These are phyloP conservation scores for Phytophthora nicotianae DNA, from an alignment of 352 stramenopile species.

Conservation along the genomic window DNA sequence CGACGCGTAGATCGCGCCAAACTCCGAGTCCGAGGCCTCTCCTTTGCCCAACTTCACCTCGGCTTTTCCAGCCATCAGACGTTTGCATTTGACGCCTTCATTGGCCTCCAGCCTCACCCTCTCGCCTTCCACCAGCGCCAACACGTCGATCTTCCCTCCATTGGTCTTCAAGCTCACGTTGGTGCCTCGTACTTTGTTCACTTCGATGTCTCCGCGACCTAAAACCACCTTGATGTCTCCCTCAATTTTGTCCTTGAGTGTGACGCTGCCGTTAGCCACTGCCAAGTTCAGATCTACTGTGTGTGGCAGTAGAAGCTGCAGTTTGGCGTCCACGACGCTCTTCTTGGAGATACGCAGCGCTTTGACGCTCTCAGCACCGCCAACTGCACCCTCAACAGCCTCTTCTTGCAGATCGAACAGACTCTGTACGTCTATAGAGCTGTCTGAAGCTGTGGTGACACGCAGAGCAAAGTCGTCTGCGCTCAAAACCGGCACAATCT, in stretches of 20 bases:
- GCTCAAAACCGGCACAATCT: conserved; percentile 56
- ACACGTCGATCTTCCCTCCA: conserved; percentile 48
- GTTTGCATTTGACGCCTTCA: conserved; percentile 58
- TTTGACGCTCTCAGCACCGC: neutral
- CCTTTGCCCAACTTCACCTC: conserved; percentile 67
- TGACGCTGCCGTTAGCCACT: conserved; percentile 51
- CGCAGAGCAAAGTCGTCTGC: conserved; percentile 54
- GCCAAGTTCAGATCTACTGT: conserved; percentile 54
- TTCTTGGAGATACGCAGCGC: conserved; percentile 42
- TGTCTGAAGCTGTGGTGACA: conserved; percentile 17
- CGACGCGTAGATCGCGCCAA: conserved; percentile 80
- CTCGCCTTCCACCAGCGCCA: conserved; percentile 63
- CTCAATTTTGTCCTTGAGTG: conserved; percentile 69
- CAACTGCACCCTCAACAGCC: neutral
- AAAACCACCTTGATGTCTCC: conserved; percentile 71
- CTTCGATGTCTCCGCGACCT: conserved; percentile 56
- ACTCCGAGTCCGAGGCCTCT: conserved; percentile 28
- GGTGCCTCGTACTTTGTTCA: conserved; percentile 70
- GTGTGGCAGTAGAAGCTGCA: conserved; percentile 51
- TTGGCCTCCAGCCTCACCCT: conserved; percentile 47
- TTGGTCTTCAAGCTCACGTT: conserved; percentile 72
- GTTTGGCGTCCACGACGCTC: conserved; percentile 3
- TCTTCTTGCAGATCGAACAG: conserved; percentile 44
- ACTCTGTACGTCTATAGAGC: neutral
- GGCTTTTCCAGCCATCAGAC: conserved; percentile 57